Evolutionary conservation across 192 early-diverging fungal species (phyloP).

Genomic region (Coemansia asiatica): DNA sequence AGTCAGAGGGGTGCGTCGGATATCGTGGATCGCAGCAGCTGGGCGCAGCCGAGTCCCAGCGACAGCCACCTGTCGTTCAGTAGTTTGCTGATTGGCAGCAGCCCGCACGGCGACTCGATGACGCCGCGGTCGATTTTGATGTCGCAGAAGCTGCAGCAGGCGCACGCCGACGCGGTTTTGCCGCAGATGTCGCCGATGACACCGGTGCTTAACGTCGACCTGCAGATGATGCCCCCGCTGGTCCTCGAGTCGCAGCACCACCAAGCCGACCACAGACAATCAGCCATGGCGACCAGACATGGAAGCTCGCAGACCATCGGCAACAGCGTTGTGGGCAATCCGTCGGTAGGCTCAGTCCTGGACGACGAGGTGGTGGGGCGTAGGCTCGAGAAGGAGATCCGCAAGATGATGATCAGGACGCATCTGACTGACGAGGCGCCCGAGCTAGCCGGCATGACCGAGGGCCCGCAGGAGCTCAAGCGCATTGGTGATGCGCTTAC

Average conservation of each 20-base stretch:
- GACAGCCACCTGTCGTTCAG: slow-evolving; percentile 4
- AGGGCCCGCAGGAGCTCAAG: slow-evolving; percentile 33
- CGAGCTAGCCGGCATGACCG: slow-evolving; percentile 31
- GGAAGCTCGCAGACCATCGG: background rate
- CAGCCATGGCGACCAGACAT: background rate
- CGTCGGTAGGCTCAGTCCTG: background rate
- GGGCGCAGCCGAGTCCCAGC: slow-evolving; percentile 6
- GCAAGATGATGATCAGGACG: slow-evolving; percentile 41
- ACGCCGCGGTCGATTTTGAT: slow-evolving; percentile 46
- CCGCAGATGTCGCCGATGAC: slow-evolving; percentile 45
- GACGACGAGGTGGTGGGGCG: slow-evolving; percentile 33
- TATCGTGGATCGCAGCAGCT: background rate
- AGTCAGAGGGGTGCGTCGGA: too few relatives aligned
- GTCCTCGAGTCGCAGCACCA: slow-evolving; percentile 10
- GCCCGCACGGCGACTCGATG: background rate
- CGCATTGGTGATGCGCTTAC: slow-evolving; percentile 55
- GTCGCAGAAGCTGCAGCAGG: slow-evolving; percentile 46
- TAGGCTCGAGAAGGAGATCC: slow-evolving; percentile 42
- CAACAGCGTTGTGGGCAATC: too few relatives aligned
- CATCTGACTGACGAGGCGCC: slow-evolving; percentile 10
- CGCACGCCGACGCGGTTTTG: slow-evolving; percentile 41
- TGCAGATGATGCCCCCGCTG: slow-evolving; percentile 26
- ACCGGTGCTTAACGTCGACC: slow-evolving; percentile 2
- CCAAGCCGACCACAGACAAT: background rate
- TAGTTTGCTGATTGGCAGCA: background rate